Base-by-base conservation (phyloP, 495 filamentous ascomycete species). In the Daldinia concentrica region DNA sequence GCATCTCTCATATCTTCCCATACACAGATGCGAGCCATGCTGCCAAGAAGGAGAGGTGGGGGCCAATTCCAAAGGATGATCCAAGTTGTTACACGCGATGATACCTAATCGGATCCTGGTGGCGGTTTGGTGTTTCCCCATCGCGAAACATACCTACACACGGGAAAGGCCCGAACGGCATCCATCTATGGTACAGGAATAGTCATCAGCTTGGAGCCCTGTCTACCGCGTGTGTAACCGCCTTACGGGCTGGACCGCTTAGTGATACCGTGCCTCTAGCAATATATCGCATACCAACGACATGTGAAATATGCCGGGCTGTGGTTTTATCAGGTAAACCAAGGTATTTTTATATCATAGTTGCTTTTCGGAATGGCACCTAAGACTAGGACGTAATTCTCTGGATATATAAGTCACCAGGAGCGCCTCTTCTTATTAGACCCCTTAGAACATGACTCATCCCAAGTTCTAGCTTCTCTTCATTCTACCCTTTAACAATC, bases 41-140 rank as follows among this genome's bases (percentile, higher is more conserved):
- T 5, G 43, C 43, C 43, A 24, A 48, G 43, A 48, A 48, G n/a
- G 43, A 12, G 3, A 14, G 43, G 43, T 24, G 43, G 43, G 43
- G 43, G 41, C 41, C n/a, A 15, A n/a, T 41, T 43, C n/a, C n/a
- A 48, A 48, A 48, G 43, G 43, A 48, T 48, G 43, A 48, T 48
- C 9, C 43, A 48, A 48, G 43, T 48, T 24, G 43, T 48, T 48
- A 48, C 43, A 24, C 8, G 43, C 43, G 43, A 48, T 48, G 43
- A 22, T 48, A 48, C 43, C 6, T 48, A 48, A 48, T 48, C 43
- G 22, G 19, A 48, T 48, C 43, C 43, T 48, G 43, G 19, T 22
- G 43, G 19, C 43, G 0, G 15, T 3, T 45, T 45, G 17, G 17
- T 9, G 17, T 0, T 2, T 45, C 15, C 6, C 41, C 7, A 36